These are phyloP conservation scores for Dentipellis sp. DNA, from an alignment of 768 basidiomycete species.

Conservation along the genomic window DNA sequence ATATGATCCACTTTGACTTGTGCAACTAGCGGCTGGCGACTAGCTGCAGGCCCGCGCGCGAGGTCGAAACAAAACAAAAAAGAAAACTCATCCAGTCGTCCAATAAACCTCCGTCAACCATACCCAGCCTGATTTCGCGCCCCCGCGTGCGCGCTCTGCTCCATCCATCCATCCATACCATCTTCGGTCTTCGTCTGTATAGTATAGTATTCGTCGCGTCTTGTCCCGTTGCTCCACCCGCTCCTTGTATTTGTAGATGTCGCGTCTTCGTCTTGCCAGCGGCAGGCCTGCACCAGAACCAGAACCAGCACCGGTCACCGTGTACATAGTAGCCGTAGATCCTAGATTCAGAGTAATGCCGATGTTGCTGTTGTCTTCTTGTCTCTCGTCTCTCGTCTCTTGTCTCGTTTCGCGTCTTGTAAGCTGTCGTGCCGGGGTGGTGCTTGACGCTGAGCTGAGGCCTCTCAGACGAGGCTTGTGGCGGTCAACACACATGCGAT, in stretches of 20 bases:
- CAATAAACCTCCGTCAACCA: too few relatives aligned
- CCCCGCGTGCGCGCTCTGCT: background rate
- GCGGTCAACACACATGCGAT: too few relatives aligned
- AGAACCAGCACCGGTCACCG: background rate
- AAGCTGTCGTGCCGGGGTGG: too few relatives aligned
- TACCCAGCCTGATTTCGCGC: background rate
- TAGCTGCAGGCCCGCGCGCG: background rate
- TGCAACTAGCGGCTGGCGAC: constrained; percentile 1
- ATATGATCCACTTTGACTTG: constrained; percentile 7
- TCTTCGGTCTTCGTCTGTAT: background rate
- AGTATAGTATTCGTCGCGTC: background rate
- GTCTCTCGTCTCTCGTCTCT: too few relatives aligned
- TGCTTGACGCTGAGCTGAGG: too few relatives aligned
- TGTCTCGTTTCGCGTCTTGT: too few relatives aligned
- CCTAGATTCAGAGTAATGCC: background rate
- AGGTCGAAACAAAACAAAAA: background rate
- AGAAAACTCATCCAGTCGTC: background rate
- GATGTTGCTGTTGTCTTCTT: too few relatives aligned
- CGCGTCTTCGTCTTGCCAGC: background rate
- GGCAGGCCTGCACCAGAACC: background rate
- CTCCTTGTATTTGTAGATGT: background rate
- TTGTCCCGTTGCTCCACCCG: background rate
- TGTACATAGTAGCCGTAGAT: background rate
- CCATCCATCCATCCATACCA: background rate
- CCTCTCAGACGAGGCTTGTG: too few relatives aligned